Evolutionary conservation across 1,284 basidiomycete genomes (phyloP), one percentile per base, ranked within the genome.

Genomic region (Ceratobasidium sp.): DNA sequence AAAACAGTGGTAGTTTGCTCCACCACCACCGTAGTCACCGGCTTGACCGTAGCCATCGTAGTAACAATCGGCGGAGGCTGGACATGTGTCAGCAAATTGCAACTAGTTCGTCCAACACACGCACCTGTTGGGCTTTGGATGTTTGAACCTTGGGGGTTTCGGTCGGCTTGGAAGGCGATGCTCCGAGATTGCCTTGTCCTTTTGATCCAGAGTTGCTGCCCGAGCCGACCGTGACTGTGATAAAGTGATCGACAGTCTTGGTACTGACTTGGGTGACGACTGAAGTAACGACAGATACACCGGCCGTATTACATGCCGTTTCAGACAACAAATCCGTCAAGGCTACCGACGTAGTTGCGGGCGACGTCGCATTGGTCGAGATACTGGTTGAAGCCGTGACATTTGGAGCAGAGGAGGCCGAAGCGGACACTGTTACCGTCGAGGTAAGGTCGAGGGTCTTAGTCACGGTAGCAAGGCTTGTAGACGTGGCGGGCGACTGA

Each of bases 191-290:
- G 36, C 50, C 64, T 16, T 67, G 48, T 12, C 48, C 48, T 30
- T 67, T 67, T 41, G 64, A 67, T 26, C 64, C 64, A n/a, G 64
- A 55, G n/a, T 21, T 32, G 9, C n/a, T 36, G 12, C 43, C 46
- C 1, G 46, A 36, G 23, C 64, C 64, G n/a, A 55, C 52, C 12
- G 48, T 67, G n/a, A 67, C 64, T 6, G 64, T 67, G 28, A 67
- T 67, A 43, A 67, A 67, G 18, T 67, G 64, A 36, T 67, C 64
- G 39, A 67, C 64, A 10, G 64, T 67, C 50, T 67, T 67, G 2
- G 64, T 67, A 32, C 48, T 67, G 23, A 67, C 64, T 32, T 67
- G 64, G 10, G 64, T 67, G 48, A 67, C 64, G 12, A 67, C 64
- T 3, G 64, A 67, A 10, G 64, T 67, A 36, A 67, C 43, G 16